Base-by-base conservation (phyloP, 768 basidiomycete genomes). In the Xerocomellus intermedius region DNA sequence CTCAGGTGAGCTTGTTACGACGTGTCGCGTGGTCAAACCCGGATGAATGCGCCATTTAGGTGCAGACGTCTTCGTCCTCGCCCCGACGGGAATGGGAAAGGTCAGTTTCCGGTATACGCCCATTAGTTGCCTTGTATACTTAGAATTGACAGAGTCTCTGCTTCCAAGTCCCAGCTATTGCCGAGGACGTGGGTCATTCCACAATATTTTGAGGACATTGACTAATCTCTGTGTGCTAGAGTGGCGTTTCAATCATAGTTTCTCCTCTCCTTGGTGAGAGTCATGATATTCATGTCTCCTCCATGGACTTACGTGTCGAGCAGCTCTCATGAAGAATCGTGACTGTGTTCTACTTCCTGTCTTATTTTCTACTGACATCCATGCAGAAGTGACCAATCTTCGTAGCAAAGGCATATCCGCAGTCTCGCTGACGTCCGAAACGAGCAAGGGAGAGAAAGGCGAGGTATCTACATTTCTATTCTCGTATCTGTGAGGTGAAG, bases 71-170 rank as follows among this genome's bases (percentile, higher is more conserved):
- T 79, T 92, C 46, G 88, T 91, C 10, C 77, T 92, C 3, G 91
- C 91, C 17, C 90, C 91, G 0, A 94, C 92, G 10, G 90, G 91
- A 5, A 90, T 93, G 87, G 92, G 91, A 33, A 94, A 94, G 80
- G 91, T 86, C 33, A 30, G 37, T 63, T 65, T 46, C 1, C 14
- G 6, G 42, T 24, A 6, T 7, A 24, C 4, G 5, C 2, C 22
- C 6, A 14, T 35, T 4, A 6, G 24, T 21, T 4, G 3, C 13
- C 19, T 42, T 10, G 14, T 22, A 48, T 44, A 50, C 42, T 42
- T 35, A 33, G 50, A 41, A 43, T 48, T 6, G 21, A 5, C 48
- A 91, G 89, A 91, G 89, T 62, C 63, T 94, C 4, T 94, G 91
- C 69, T 94, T 93, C 64, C 91, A 93, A 72, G 74, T 92, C 28